A percentile compares a stretch with the other conserved stretches of the same genome.
phyloP scores from a whole-genome alignment of 768 basidiomycete genomes.

The Pisolithus albus region DNA sequence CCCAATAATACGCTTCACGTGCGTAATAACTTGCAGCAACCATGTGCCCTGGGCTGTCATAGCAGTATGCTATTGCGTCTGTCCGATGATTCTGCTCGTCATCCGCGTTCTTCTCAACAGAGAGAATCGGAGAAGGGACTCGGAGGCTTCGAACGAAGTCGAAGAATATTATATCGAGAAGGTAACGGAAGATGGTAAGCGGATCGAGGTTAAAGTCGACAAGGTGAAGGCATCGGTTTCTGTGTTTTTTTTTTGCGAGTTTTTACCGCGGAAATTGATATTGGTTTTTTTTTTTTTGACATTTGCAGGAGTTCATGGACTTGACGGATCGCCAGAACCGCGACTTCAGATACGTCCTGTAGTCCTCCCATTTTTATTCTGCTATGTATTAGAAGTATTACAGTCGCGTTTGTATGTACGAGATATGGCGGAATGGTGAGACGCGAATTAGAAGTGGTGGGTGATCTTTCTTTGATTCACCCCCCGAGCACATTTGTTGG shows the following conservation, averaged over 20 bases:
- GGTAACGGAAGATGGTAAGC: conserved; percentile 42
- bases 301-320: conserved; percentile 9
- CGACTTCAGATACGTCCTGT: conserved; percentile 13
- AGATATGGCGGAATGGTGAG: too few species aligned
- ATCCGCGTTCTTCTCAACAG: conserved; percentile 48
- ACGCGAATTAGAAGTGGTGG: too few species aligned
- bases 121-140: conserved; percentile 62
- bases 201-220: conserved; percentile 51
- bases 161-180: conserved; percentile 59
- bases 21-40: conserved; percentile 36
- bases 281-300: not conserved
- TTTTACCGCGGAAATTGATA: not conserved
- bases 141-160: conserved; percentile 44
- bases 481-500: too few species aligned
- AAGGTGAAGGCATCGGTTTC: conserved; percentile 44
- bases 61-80: conserved; percentile 50
- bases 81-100: conserved; percentile 40
- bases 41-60: conserved; percentile 76
- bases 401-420: too few species aligned
- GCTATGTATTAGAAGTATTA: too few species aligned
- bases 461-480: too few species aligned
- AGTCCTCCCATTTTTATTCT: not conserved
- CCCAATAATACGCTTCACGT: not conserved
- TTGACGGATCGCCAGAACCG: conserved; percentile 12
- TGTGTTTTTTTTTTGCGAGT: not conserved